Conservation (phyloP, 2,329 filamentous ascomycete genomes). For the Nannizzia gypsea region DNA sequence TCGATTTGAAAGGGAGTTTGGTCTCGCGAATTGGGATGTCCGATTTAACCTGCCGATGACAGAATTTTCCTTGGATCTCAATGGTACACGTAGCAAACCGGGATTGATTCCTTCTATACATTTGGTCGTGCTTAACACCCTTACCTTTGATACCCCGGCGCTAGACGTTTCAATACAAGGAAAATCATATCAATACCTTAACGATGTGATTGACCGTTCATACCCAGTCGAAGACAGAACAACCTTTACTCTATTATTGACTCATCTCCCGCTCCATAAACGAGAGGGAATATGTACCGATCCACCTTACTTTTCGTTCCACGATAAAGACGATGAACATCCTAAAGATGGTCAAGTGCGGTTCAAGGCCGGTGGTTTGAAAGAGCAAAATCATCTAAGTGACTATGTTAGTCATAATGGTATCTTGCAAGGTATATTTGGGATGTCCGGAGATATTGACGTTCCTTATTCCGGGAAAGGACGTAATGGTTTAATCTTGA, state of each 20-base stretch:
- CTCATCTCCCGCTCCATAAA: slow-evolving; percentile 87
- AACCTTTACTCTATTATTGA: slow-evolving; percentile 71
- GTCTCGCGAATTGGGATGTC: slow-evolving; percentile 81
- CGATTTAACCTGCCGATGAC: slow-evolving; percentile 48
- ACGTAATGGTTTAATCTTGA: slow-evolving; percentile 66
- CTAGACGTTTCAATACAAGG: slow-evolving; percentile 55
- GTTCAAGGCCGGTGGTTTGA: slow-evolving; percentile 41
- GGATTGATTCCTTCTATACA: slow-evolving; percentile 52
- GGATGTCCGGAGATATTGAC: slow-evolving; percentile 52
- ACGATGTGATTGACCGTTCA: slow-evolving; percentile 45
- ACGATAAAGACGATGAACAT: slow-evolving; percentile 50
- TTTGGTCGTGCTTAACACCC: slow-evolving; percentile 76
- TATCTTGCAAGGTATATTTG: slow-evolving; percentile 75
- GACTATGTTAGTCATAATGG: slow-evolving; percentile 54
- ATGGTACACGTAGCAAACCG: slow-evolving; percentile 24
- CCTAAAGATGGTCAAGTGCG: slow-evolving; percentile 19
- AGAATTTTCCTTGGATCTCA: neutral
- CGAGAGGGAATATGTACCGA: slow-evolving; percentile 71
- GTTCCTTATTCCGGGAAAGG: slow-evolving; percentile 53
- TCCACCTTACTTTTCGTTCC: slow-evolving; percentile 69
- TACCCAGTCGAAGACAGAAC: slow-evolving; percentile 50
- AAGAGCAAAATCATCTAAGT: slow-evolving; percentile 85
- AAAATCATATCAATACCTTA: slow-evolving; percentile 62
- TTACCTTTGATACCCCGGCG: slow-evolving; percentile 84
- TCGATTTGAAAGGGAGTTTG: slow-evolving; percentile 76